Evolutionary conservation across 768 basidiomycete genomes (phyloP), one percentile per base, ranked within the genome.

Genomic region (Mrakia gelida): DNA sequence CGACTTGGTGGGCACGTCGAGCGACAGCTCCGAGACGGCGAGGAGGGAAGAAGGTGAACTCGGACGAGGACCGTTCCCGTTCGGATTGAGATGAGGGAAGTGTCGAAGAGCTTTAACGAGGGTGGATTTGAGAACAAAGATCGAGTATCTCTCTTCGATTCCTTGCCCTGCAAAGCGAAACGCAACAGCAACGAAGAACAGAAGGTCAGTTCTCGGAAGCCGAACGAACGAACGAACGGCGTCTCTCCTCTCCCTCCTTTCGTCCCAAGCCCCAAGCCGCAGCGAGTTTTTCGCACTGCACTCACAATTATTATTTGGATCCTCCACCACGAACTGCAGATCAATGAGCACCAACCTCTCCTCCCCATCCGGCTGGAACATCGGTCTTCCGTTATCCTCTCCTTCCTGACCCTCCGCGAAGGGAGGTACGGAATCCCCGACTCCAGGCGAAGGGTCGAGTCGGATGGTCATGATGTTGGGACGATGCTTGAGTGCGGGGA

Each of bases 381-480:
- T 73, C 26, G 77, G 77, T 26, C 67, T 18, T 45, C 43, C 68
- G 32, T 23, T 72, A 4, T 49, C 45, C 34, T 65, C 67, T 21
- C 73, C 30, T 13, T 65, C 65, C 41, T 67, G 63, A n/a, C 77
- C 73, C 73, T 78, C 77, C 4, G 77, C 72, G 61, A 74, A 73
- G 5, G 77, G 77, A 34, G 77, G 77, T 13, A 78, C 71, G 43
- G 61, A 72, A 23, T 73, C 71, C 28, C 72, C 71, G 1, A 73
- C 63, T 2, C 77, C 77, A 34, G 77, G 77, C 15, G 77, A 61
- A 28, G 77, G 77, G 54, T 78, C 77, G 41, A 78, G 73, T 16
- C 77, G 77, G 54, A 78, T 73, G 16, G 59, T 68, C 32, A 78
- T 54, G 34, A 70, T 38, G 23, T 56, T 62, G 26, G 77, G 77